Conservation (phyloP, 257 asterid species). For the Petunia secreta region DNA sequence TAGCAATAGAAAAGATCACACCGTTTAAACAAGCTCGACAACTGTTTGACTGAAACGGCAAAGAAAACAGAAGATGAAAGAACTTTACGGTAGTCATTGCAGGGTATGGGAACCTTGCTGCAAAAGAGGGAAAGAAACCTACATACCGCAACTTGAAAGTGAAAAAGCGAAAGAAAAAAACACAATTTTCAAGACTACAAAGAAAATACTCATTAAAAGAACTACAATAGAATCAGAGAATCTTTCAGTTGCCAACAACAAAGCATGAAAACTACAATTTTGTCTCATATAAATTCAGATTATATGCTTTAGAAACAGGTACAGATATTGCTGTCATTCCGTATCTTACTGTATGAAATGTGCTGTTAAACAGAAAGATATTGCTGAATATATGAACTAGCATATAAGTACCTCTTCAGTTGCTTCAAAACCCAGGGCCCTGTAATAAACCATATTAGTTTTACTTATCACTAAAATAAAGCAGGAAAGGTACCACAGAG, state of each 20-base stretch:
- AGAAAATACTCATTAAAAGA: background rate
- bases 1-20: slow-evolving; percentile 5
- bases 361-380: slow-evolving; percentile 19
- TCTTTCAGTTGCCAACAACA: background rate
- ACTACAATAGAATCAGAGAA: background rate
- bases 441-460: slow-evolving; percentile 43
- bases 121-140: background rate
- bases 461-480: slow-evolving; percentile 18
- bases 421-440: slow-evolving; percentile 98
- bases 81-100: slow-evolving; percentile 8
- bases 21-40: background rate
- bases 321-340: background rate
- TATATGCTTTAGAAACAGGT: slow-evolving; percentile 3
- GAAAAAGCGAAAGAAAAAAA: slow-evolving; percentile 3
- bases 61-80: slow-evolving; percentile 6
- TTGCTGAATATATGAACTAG: slow-evolving; percentile 11
- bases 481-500: background rate
- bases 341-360: slow-evolving; percentile 14
- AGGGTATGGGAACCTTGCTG: background rate
- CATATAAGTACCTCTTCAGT: slow-evolving; percentile 74
- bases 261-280: background rate
- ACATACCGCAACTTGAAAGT: background rate
- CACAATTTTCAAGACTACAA: background rate
- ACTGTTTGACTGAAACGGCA: background rate
- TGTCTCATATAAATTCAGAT: background rate